Conservation (phyloP, 495 filamentous ascomycete genomes). For the Tuber borchii region DNA sequence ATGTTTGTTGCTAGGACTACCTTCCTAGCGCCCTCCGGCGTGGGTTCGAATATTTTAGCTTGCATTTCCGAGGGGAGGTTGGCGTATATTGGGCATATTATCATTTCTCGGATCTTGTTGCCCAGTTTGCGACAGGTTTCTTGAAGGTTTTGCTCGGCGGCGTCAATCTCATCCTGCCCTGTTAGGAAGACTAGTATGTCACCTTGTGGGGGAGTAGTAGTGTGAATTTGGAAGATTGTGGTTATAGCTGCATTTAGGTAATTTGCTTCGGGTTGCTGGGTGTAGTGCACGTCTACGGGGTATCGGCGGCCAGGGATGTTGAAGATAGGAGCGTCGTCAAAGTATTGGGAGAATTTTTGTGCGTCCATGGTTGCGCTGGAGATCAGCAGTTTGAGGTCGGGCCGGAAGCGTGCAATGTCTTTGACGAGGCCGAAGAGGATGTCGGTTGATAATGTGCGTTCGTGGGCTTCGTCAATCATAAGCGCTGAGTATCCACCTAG, state of each 20-base stretch:
- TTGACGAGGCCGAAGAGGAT: conserved; percentile 87
- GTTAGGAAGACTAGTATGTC: conserved; percentile 90
- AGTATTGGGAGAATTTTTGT: conserved; percentile 85
- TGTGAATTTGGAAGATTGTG: conserved; percentile 94
- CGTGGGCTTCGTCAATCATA: conserved; percentile 98
- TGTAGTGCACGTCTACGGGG: conserved; percentile 90
- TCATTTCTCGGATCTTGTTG: conserved; percentile 73
- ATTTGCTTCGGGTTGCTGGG: conserved; percentile 85
- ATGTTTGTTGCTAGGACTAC: conserved; percentile 88
- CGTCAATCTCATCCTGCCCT: conserved; percentile 85
- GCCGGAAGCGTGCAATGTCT: conserved; percentile 77
- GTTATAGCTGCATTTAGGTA: conserved; percentile 88
- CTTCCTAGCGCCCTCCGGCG: conserved; percentile 70
- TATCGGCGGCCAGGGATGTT: conserved; percentile 88
- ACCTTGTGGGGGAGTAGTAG: conserved; percentile 62
- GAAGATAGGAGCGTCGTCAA: conserved; percentile 92
- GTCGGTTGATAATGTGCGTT: conserved; percentile 84
- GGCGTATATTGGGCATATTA: conserved; percentile 83
- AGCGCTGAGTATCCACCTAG: conserved; percentile 76
- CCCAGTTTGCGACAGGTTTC: conserved; percentile 77
- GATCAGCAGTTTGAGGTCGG: conserved; percentile 86
- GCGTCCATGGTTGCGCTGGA: conserved; percentile 95
- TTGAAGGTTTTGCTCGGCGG: conserved; percentile 69
- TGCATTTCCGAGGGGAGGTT: conserved; percentile 82
- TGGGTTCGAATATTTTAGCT: conserved; percentile 83